Evolutionary conservation across 2,329 filamentous ascomycete genomes (phyloP).

Genomic region (Ilyonectria sp.): DNA sequence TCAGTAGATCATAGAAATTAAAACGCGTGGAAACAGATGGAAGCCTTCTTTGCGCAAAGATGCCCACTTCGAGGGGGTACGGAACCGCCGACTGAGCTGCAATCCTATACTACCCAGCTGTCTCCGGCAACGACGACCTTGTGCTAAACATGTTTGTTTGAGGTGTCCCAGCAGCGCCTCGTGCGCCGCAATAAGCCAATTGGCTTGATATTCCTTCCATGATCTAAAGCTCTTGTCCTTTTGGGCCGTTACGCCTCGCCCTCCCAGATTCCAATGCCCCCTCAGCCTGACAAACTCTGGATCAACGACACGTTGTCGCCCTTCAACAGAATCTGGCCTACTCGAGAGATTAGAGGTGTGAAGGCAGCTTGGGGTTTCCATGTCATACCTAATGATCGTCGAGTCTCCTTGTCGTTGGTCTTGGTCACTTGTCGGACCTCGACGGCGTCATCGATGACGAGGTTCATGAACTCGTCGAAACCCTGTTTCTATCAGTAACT

Average conservation of each 20-base stretch:
- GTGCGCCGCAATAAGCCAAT: constrained; percentile 21
- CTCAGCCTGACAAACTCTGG: constrained; percentile 64
- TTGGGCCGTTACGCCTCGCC: constrained; percentile 23
- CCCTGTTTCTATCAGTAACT: constrained; percentile 69
- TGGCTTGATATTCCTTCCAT: constrained; percentile 21
- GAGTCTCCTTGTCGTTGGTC: constrained; percentile 80
- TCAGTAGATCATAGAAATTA: not conserved
- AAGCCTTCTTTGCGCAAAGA: constrained; percentile 21
- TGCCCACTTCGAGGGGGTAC: constrained; percentile 14
- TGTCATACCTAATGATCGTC: constrained; percentile 81
- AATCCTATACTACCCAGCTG: constrained; percentile 16
- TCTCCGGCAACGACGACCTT: constrained; percentile 21
- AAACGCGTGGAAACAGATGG: constrained; percentile 1
- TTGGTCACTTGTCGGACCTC: constrained; percentile 91
- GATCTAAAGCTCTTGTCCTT: constrained; percentile 17
- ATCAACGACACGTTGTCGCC: constrained; percentile 91
- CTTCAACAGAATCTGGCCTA: constrained; percentile 89
- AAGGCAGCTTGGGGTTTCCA: not conserved
- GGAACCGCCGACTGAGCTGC: constrained; percentile 5
- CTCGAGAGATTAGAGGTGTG: constrained; percentile 43
- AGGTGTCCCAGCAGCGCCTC: constrained; percentile 18
- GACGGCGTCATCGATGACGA: constrained; percentile 95
- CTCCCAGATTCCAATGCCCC: constrained; percentile 10
- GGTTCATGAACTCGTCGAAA: constrained; percentile 99
- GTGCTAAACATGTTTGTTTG: constrained; percentile 24